phyloP scores from a whole-genome alignment of 768 basidiomycete species.

The Candolleomyces aberdarensis region DNA sequence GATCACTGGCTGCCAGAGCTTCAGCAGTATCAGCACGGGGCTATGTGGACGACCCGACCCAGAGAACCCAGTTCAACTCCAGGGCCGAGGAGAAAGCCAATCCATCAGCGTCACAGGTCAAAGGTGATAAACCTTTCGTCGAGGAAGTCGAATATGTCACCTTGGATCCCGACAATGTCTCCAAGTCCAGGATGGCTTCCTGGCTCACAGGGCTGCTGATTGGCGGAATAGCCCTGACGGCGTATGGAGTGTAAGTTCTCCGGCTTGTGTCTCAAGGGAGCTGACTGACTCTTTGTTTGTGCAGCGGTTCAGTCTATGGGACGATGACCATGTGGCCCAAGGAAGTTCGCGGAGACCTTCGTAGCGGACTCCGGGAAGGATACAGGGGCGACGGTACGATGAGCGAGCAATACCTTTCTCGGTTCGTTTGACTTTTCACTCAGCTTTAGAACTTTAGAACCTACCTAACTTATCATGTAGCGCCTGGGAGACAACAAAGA shows the following conservation, averaged over 20 bases:
- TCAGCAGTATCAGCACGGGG: too few species aligned
- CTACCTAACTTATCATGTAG: constrained; percentile 8
- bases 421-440: constrained; percentile 35
- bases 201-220: neutral
- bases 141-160: too few species aligned
- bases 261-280: too few species aligned
- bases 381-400: constrained; percentile 50
- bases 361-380: constrained; percentile 61
- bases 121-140: too few species aligned
- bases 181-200: neutral
- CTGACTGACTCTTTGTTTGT: neutral
- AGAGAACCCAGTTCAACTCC: too few species aligned
- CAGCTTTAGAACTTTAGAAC: too few species aligned
- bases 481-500: constrained; percentile 53
- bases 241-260: neutral
- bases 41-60: too few species aligned
- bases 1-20: too few species aligned
- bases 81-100: too few species aligned
- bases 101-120: too few species aligned
- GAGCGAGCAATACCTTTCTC: constrained; percentile 49
- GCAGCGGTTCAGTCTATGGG: constrained; percentile 54
- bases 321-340: constrained; percentile 65
- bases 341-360: constrained; percentile 60
- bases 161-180: neutral
- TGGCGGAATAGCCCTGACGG: constrained; percentile 1